Base-by-base conservation (phyloP, 352 stramenopile genomes). In the Phytophthora lateralis region DNA sequence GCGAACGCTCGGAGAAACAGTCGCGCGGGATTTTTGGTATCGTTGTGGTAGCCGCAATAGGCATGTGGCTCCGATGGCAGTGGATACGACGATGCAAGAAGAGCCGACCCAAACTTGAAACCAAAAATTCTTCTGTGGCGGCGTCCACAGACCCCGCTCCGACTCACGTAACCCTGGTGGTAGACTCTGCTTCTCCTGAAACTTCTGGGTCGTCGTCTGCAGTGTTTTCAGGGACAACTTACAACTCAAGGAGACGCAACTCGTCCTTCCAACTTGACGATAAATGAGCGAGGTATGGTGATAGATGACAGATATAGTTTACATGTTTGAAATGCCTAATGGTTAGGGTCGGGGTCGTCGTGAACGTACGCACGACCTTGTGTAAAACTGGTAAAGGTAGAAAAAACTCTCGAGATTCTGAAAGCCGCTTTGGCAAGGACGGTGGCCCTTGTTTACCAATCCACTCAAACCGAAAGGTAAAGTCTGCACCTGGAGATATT, bases 181-280 rank as follows among this genome's bases (percentile, higher is more conserved):
- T 76, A n/a, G 49, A 72, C 46, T 45, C 53, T 51, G 44, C 50
- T 10, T 73, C 55, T 1, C 43, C 50, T 12, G 55, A 60, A 67
- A 39, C 67, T 24, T 66, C 43, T 27, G 57, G 57, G 27, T 63
- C 53, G 10, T 76, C 67, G 10, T 56, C 62, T 50, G 67, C 63
- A 15, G 48, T 76, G 42, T 70, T 69, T 66, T 60, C 63, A 54
- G 63, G 35, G 11, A 60, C 48, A 35, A 47, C 57, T 34, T 63
- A 51, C 45, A 67, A 45, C 35, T 74, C 55, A 51, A 58, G 67
- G 55, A 49, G 67, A 47, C 67, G 67, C 17, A 76, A 76, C 35
- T 73, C 67, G 34, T 76, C 67, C 26, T 69, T 72, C 39, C 67
- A 75, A 11, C 53, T 75, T n/a, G 62, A 75, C 14, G 62, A 75